Percentiles rank a stretch among this genome's conserved stretches.
phyloP scores from a whole-genome alignment of 2,329 filamentous ascomycete genomes.

The Colletotrichum orchidophilum region DNA sequence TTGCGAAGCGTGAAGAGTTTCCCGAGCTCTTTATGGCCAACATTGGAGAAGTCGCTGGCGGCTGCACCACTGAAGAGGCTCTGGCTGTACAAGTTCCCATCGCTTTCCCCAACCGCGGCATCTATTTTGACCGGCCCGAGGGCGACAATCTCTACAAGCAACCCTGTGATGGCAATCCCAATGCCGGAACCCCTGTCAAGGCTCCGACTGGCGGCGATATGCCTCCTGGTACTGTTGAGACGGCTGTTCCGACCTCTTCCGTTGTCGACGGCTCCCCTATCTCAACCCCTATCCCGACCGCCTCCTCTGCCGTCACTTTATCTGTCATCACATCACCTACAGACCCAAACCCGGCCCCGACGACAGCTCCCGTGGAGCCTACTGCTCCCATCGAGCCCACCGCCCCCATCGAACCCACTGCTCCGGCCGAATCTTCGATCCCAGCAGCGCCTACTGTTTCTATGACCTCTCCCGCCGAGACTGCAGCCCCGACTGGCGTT shows the following conservation, averaged over 20 bases:
- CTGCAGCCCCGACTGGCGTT: not conserved
- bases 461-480: not conserved
- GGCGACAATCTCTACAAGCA: conserved; percentile 23
- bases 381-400: not conserved
- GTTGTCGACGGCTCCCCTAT: too few relatives aligned
- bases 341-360: not conserved
- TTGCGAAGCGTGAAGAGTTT: conserved; percentile 4
- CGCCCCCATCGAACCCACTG: not conserved
- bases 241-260: not conserved
- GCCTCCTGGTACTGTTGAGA: not conserved
- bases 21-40: conserved; percentile 29
- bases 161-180: conserved; percentile 20
- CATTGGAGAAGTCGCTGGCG: conserved; percentile 14
- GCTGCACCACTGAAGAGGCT: conserved; percentile 23
- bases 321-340: not conserved
- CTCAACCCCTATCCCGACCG: not conserved
- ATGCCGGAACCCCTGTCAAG: not conserved
- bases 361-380: not conserved
- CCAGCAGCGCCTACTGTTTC: not conserved
- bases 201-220: not conserved
- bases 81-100: conserved; percentile 18
- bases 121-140: conserved; percentile 11
- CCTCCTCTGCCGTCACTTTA: not conserved
- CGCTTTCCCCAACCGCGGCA: conserved; percentile 3
- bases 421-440: not conserved